Percentiles rank a stretch among this genome's conserved stretches.
Evolutionary conservation across 176 grass and related monocot genomes (phyloP).

Genomic region (Carex pumila): DNA sequence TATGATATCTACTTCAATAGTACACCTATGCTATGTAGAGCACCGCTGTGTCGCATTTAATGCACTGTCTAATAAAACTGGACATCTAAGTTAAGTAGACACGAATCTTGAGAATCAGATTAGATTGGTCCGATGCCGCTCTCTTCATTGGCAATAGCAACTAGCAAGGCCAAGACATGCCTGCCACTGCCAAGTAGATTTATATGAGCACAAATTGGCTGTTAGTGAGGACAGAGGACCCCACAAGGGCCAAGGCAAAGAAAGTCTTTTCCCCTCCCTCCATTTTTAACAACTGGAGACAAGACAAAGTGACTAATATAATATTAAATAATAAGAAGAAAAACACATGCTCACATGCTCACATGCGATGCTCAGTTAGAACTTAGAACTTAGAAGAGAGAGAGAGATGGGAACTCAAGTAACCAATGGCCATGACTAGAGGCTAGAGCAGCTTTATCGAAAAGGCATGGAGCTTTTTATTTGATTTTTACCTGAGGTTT

Average conservation of each 20-base stretch:
- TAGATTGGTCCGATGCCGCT: no score
- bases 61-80: background rate
- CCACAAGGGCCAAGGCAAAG: background rate
- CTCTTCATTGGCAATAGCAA: no score
- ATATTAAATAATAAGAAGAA: background rate
- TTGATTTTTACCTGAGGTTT: background rate
- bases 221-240: background rate
- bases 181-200: background rate
- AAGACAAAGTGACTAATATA: background rate
- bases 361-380: no score
- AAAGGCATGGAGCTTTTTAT: background rate
- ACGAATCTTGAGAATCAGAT: no score
- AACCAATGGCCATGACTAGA: constrained; percentile 5
- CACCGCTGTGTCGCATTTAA: background rate
- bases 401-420: background rate
- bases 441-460: background rate
- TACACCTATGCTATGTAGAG: background rate
- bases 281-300: background rate
- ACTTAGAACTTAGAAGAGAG: background rate
- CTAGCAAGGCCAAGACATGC: no score
- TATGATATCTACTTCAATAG: background rate
- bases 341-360: constrained; percentile 5
- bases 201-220: background rate
- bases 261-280: background rate
- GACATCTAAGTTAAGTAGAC: no score